Evolutionary conservation across 805 yeast species (phyloP).

Genomic region (Candida montana): DNA sequence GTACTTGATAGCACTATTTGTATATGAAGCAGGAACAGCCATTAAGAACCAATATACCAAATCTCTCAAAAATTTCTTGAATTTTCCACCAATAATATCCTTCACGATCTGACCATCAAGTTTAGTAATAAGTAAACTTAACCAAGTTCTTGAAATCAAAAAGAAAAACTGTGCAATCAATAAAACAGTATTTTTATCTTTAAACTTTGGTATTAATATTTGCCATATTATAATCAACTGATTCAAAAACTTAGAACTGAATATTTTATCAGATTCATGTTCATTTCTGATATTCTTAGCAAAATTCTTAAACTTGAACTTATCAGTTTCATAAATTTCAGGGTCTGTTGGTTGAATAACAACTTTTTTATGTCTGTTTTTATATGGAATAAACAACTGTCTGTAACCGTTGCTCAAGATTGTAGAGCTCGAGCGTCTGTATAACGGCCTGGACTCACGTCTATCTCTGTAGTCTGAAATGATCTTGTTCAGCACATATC

Average conservation of each 20-base stretch:
- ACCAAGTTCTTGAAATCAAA: constrained; percentile 77
- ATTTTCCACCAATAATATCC: constrained; percentile 78
- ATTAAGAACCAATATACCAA: constrained; percentile 81
- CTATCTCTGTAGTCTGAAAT: constrained; percentile 24
- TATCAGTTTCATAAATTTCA: constrained; percentile 24
- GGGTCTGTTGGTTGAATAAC: constrained; percentile 25
- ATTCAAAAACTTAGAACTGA: constrained; percentile 60
- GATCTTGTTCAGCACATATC: constrained; percentile 21
- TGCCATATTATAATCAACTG: constrained; percentile 75
- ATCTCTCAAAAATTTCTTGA: constrained; percentile 68
- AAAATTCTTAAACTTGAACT: constrained; percentile 24
- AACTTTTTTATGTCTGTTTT: constrained; percentile 23
- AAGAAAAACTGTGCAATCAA: constrained; percentile 68
- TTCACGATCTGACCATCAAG: constrained; percentile 90
- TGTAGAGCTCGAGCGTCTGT: constrained; percentile 25
- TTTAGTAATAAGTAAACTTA: constrained; percentile 78
- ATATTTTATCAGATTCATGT: constrained; percentile 23
- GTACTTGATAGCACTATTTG: constrained; percentile 84
- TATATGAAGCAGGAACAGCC: constrained; percentile 90
- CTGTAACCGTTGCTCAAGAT: constrained; percentile 27
- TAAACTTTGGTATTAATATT: constrained; percentile 71
- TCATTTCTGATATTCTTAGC: constrained; percentile 20
- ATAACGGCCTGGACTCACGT: constrained; percentile 24
- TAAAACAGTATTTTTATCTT: constrained; percentile 60
- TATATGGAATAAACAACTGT: constrained; percentile 26